Evolutionary conservation across 148 eudicot genomes (phyloP).

Genomic region (Rheum nobile): DNA sequence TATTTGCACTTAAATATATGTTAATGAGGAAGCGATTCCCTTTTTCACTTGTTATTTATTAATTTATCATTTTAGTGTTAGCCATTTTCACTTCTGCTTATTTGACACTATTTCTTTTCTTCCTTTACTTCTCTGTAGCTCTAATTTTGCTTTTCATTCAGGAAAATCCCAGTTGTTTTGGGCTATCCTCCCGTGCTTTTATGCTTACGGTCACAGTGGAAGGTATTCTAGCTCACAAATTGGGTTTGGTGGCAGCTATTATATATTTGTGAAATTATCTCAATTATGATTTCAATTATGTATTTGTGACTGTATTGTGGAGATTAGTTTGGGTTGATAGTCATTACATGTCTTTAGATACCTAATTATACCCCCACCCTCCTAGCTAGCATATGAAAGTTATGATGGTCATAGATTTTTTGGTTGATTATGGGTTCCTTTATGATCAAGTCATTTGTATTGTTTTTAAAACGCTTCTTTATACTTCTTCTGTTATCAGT

Average conservation of each 20-base stretch:
- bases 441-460: background rate
- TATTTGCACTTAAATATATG: slow-evolving; percentile 4
- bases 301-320: background rate
- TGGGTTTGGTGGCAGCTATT: background rate
- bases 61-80: background rate
- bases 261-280: background rate
- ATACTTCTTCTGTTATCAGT: background rate
- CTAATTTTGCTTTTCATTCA: slow-evolving; percentile 80
- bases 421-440: background rate
- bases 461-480: background rate
- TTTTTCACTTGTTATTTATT: background rate
- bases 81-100: background rate
- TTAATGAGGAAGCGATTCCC: background rate
- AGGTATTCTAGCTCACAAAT: slow-evolving; percentile 69
- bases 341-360: background rate
- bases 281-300: background rate
- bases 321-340: background rate
- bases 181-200: slow-evolving; percentile 65
- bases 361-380: background rate
- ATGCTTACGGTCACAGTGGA: slow-evolving; percentile 79
- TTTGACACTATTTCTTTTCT: slow-evolving; percentile 3
- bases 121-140: slow-evolving; percentile 25
- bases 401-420: background rate
- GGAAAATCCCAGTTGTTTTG: slow-evolving; percentile 63
- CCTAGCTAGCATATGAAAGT: background rate